Base-by-base conservation (phyloP, 2,329 filamentous ascomycete species). In the Exophiala mesophila region DNA sequence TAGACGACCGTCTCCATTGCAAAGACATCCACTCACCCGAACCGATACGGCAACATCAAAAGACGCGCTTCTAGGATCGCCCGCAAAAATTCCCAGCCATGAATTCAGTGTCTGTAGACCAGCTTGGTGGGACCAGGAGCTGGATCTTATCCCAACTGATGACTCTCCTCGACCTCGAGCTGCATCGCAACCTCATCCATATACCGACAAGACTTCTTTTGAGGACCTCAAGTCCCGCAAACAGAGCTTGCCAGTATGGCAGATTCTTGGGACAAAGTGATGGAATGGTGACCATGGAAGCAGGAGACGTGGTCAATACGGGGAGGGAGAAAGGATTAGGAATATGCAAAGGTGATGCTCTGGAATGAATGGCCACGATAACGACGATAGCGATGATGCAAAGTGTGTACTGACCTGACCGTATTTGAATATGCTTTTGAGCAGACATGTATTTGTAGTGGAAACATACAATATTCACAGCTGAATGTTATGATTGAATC, bases 1-100 rank as follows among this genome's bases (percentile, higher is more conserved):
- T 20, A 36, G 34, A 26, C 28, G 41, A 17, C 29, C 29, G 15
- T 32, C 29, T 8, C 16, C 29, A 26, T 26, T 26, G 23, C 23
- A 6, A 26, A 6, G 23, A 26, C 7, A 7, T 26, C 23, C 23
- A 12, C 12, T 26, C 23, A 26, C 12, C 12, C 23, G 23, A 12
- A 26, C 23, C 6, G 23, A 26, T 12, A 26, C 23, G 12, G 23
- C 23, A 8, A 32, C 29, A 7, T 13, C 29, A 7, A n/a, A 32
- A 32, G 29, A 32, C 29, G 12, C 29, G 15, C 12, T 26, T 6
- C 23, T 26, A 6, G 23, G 23, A 26, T 26, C 23, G 12, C 7
- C 6, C 12, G 12, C 7, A 12, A 12, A 26, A 12, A 12, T 7
- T 26, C 12, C 23, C 7, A 26, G 23, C 12, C 23, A 7, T 26